These are phyloP conservation scores for Mycena amicta DNA, from an alignment of 768 basidiomycete genomes.

Conservation along the genomic window DNA sequence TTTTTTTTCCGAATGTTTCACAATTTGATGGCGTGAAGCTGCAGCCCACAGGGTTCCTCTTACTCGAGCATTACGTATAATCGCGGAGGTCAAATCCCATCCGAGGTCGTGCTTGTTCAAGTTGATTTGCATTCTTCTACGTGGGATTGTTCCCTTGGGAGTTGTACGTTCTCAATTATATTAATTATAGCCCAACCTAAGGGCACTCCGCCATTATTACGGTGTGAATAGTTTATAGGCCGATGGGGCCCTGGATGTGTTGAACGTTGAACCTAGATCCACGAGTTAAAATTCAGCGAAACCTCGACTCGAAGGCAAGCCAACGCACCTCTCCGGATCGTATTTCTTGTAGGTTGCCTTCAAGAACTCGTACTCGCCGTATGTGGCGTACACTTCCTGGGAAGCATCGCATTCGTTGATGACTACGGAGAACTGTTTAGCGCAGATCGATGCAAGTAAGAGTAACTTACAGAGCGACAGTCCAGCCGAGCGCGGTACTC, in stretches of 20 bases:
- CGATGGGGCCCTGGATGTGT: neutral
- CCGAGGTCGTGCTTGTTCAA: too few species aligned
- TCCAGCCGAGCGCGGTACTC: neutral
- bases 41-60: too few species aligned
- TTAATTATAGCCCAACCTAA: too few species aligned
- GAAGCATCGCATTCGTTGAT: slow-evolving; percentile 16
- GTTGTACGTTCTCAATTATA: too few species aligned
- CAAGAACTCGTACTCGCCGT: slow-evolving; percentile 14
- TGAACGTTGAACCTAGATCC: neutral
- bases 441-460: neutral
- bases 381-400: slow-evolving; percentile 17
- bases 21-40: too few species aligned
- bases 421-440: neutral
- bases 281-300: neutral
- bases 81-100: too few species aligned
- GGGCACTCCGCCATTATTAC: too few species aligned
- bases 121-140: too few species aligned
- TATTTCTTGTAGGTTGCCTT: slow-evolving; percentile 17
- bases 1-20: too few species aligned
- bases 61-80: too few species aligned
- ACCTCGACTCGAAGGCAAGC: neutral
- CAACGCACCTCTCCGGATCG: slow-evolving; percentile 18
- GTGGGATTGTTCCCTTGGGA: too few species aligned
- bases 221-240: neutral
- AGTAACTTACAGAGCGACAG: neutral